phyloP scores from a whole-genome alignment of 2,329 filamentous ascomycete genomes.

The Dendrostoma leiphaemia region DNA sequence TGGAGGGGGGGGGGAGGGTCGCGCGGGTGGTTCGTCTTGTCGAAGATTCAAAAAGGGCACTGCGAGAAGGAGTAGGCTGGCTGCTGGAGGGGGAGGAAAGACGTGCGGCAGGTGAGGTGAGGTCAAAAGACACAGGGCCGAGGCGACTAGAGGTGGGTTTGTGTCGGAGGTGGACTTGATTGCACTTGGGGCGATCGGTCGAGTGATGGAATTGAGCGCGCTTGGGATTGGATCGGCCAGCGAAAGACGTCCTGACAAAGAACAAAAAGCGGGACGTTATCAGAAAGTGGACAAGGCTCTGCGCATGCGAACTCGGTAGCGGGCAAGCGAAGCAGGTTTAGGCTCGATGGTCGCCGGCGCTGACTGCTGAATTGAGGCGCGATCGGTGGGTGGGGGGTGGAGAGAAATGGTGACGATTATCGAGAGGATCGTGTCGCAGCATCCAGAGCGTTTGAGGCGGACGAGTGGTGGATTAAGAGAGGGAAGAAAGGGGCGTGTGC shows the following conservation, averaged over 20 bases:
- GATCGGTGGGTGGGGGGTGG: not conserved
- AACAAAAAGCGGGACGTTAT: constrained; percentile 21
- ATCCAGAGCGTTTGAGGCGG: constrained; percentile 3
- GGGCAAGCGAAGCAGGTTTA: constrained; percentile 13
- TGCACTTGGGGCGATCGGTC: not conserved
- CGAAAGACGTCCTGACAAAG: constrained; percentile 18
- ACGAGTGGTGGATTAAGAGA: not conserved
- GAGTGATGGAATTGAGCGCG: not conserved
- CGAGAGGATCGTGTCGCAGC: not conserved
- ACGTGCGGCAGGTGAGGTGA: not conserved
- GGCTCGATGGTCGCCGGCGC: constrained; percentile 9
- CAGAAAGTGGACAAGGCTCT: constrained; percentile 18
- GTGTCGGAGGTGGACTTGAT: not conserved
- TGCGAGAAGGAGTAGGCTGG: not conserved
- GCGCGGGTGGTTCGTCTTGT: not conserved
- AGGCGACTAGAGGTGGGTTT: constrained; percentile 7
- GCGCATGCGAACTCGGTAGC: constrained; percentile 14
- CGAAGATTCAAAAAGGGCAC: not conserved
- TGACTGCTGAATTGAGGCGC: constrained; percentile 5
- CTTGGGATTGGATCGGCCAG: constrained; percentile 15
- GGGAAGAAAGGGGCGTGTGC: too few relatives aligned
- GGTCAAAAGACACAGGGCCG: constrained; percentile 7
- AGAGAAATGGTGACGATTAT: not conserved
- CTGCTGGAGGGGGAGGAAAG: not conserved
- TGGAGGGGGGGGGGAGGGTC: too few relatives aligned